phyloP scores from a whole-genome alignment of 352 stramenopile species.

The Globisporangium abappressorium region DNA sequence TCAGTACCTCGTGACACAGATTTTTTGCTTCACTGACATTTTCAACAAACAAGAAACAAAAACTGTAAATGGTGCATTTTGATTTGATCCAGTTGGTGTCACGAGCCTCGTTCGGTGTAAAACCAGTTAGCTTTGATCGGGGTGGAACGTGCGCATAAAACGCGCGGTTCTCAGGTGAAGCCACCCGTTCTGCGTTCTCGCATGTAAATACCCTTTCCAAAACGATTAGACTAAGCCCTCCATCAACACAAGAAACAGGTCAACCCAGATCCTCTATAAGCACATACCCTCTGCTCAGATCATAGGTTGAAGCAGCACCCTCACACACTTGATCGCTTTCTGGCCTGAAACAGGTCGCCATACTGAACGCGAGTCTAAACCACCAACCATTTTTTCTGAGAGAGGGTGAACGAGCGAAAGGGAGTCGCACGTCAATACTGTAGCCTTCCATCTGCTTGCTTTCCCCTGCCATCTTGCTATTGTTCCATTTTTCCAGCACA shows the following conservation, averaged over 20 bases:
- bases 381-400: background rate
- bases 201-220: background rate
- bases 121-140: background rate
- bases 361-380: constrained; percentile 1
- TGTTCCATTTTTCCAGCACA: background rate
- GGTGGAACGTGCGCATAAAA: constrained; percentile 10
- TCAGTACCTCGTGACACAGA: too few species aligned
- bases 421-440: constrained; percentile 1
- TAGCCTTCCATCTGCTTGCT: background rate
- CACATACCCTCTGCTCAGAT: background rate
- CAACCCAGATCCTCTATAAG: background rate
- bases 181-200: background rate
- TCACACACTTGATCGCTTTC: constrained; percentile 4
- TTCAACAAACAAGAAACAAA: background rate
- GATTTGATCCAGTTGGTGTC: background rate
- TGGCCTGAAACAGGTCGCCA: background rate
- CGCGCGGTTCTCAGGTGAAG: background rate
- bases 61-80: background rate
- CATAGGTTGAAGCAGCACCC: constrained; percentile 8
- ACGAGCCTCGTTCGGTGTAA: background rate
- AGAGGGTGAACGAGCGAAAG: constrained; percentile 1
- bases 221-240: background rate
- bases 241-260: background rate
- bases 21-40: too few species aligned
- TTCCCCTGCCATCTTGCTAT: background rate